Evolutionary conservation across 768 basidiomycete species (phyloP), one percentile per base, ranked within the genome.

Genomic region (Calocybe cyanea): DNA sequence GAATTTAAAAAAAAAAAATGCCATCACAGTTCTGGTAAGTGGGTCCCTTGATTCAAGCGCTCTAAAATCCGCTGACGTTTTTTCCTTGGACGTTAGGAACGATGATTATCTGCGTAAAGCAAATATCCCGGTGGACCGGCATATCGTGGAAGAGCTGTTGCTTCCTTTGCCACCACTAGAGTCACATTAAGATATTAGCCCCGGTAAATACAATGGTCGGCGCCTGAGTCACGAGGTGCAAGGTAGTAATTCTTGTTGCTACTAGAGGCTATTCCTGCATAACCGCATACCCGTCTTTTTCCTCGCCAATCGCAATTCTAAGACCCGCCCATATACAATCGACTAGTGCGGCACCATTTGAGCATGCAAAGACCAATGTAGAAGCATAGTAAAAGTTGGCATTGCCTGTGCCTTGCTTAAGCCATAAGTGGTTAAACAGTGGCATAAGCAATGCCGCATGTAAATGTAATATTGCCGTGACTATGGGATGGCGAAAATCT

Each of bases 371-470:
- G 13, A 99, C 95, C 49, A 98, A 72, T 2, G 93, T 97, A 3
- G 87, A 84, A 0, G 96, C 96, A 57, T 98, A 99, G 68, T 90
- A 97, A 67, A 99, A 99, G 63, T 98, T 98, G 37, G 95, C 93
- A 58, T 99, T 98, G 2, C 92, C 96, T 4, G 92, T 89, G 1
- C 92, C 93, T 46, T 92, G 86, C 7, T 72, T 73, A 5, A 97
- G 77, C 95, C 96, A 99, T 1, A 98, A 71, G 48, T 89, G 78
- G 58, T 95, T 83, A 64, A 98, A 94, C 23, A 96, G 73, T 0
- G 95, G 95, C 47, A 97, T 76, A 17, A 98, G 81, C 15, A 92
- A 72, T 1, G 83, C 75, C 2, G 94, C 83, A 57, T 96, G 92
- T 4, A 89, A 67, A 52, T 95, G 88, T 8, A 94, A 76, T 36